Evolutionary conservation across 805 yeast species (phyloP).

Genomic region (Candida incommunis): DNA sequence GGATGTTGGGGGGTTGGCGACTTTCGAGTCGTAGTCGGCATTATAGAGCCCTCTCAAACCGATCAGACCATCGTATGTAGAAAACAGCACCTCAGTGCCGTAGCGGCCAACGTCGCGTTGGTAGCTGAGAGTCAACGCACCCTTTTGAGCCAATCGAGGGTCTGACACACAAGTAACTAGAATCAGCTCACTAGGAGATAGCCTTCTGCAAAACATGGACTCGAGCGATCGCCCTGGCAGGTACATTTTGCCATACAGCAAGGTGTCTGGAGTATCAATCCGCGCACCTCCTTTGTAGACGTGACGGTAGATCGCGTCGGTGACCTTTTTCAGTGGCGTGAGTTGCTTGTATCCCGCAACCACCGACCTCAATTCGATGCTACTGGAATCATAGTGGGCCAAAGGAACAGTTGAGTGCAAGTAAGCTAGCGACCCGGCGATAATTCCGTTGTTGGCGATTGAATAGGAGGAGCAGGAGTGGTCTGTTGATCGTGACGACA

Average conservation of each 20-base stretch:
- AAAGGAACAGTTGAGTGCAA: slow-evolving; percentile 54
- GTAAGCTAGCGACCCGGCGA: slow-evolving; percentile 77
- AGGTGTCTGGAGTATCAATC: slow-evolving; percentile 19
- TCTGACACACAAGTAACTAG: slow-evolving; percentile 65
- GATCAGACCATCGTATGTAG: slow-evolving; percentile 68
- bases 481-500: slow-evolving; percentile 57
- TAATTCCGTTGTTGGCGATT: slow-evolving; percentile 44
- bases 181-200: slow-evolving; percentile 47
- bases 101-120: slow-evolving; percentile 53
- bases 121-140: slow-evolving; percentile 30
- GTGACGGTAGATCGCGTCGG: background rate
- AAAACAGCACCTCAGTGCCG: slow-evolving; percentile 62
- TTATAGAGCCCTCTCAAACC: slow-evolving; percentile 75
- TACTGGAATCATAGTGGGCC: slow-evolving; percentile 1
- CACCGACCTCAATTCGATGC: background rate
- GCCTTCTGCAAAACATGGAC: slow-evolving; percentile 64
- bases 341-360: slow-evolving; percentile 1
- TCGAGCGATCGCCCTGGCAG: slow-evolving; percentile 80
- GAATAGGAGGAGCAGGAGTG: slow-evolving; percentile 61
- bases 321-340: background rate
- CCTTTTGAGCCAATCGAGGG: slow-evolving; percentile 36
- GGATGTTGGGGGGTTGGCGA: slow-evolving; percentile 5
- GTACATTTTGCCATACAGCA: slow-evolving; percentile 75
- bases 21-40: slow-evolving; percentile 25
- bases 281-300: background rate